These are phyloP conservation scores for Pythium angustatum DNA, from an alignment of 352 stramenopile genomes.

Conservation along the genomic window DNA sequence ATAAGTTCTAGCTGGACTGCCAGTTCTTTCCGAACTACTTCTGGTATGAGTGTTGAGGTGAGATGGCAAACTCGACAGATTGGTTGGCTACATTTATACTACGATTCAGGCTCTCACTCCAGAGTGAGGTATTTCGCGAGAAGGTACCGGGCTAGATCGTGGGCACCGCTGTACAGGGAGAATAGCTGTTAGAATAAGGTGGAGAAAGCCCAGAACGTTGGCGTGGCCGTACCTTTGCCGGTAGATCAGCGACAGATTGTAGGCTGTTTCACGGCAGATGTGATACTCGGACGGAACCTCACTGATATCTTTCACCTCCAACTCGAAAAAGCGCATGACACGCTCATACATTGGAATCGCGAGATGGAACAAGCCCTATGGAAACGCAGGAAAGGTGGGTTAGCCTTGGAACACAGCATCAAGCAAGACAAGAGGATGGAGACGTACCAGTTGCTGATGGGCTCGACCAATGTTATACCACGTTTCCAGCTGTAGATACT, in stretches of 20 bases:
- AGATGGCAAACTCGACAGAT: too few relatives aligned
- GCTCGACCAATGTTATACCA: slow-evolving; percentile 89
- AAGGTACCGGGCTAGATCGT: slow-evolving; percentile 75
- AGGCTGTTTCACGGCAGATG: slow-evolving; percentile 82
- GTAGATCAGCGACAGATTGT: slow-evolving; percentile 89
- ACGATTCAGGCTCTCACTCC: slow-evolving; percentile 32
- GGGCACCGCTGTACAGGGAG: slow-evolving; percentile 51
- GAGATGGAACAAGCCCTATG: slow-evolving; percentile 80
- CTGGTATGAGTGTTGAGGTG: too few relatives aligned
- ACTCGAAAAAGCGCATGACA: slow-evolving; percentile 78
- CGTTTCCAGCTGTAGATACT: slow-evolving; percentile 69
- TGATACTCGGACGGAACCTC: slow-evolving; percentile 66
- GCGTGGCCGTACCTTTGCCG: slow-evolving; percentile 63
- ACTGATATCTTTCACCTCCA: slow-evolving; percentile 43
- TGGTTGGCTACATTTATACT: slow-evolving; percentile 27
- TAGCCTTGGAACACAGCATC: neutral
- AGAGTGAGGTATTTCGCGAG: slow-evolving; percentile 83
- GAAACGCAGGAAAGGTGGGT: neutral
- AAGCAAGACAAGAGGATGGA: slow-evolving; percentile 2
- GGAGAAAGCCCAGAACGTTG: neutral
- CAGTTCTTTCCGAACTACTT: too few relatives aligned
- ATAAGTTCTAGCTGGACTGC: too few relatives aligned
- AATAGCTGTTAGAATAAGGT: neutral
- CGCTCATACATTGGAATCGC: slow-evolving; percentile 88
- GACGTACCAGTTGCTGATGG: slow-evolving; percentile 82